Base-by-base conservation (phyloP, 2,329 filamentous ascomycete species). In the Sporothrix brunneoviolacea region DNA sequence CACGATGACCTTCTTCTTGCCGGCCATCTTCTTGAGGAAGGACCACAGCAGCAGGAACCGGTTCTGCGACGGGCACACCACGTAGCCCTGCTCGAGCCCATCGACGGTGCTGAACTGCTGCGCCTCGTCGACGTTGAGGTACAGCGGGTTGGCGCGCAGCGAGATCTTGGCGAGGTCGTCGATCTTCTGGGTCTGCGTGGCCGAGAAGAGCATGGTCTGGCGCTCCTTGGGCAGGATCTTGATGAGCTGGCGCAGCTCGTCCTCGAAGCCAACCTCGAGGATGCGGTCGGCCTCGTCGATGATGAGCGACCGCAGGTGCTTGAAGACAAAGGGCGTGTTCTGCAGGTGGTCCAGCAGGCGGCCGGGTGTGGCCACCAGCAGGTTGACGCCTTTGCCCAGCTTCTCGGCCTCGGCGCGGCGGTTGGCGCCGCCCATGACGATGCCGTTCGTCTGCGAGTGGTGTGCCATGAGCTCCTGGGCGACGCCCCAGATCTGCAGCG, bases 211-310 rank as follows among this genome's bases (percentile, higher is more conserved):
- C 84, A 95, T 93, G 0, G 91, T 96, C 69, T 97, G 91, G 54
- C 93, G 77, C 52, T 94, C 84, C 59, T 85, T 86, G 41, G 91
- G 88, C 16, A 97, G 73, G 50, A 97, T 93, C 75, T 94, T 94
- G 68, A 97, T 84, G 59, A 98, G 95, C 66, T 94, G 86, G 57
- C 88, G 80, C 87, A 98, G 95, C 71, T 98, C 93, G 63, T 97
- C 93, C 68, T 98, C 93, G 75, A 98, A 98, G 61, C 93, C 91
- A 55, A 96, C 88, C 71, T 98, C 93, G 39, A 98, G 74, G 56
- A 98, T 96, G 42, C 93, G 84, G 66, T 98, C 93, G 16, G 93
- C 93, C 71, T 98, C 93, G 61, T 98, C 93, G 59, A 97, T 96
- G 58, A 98, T 81, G 32, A 98, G 76, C 1, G 89, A 87, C 68